Conservation (phyloP, 2,329 filamentous ascomycete species). For the Colletotrichum limetticola region DNA sequence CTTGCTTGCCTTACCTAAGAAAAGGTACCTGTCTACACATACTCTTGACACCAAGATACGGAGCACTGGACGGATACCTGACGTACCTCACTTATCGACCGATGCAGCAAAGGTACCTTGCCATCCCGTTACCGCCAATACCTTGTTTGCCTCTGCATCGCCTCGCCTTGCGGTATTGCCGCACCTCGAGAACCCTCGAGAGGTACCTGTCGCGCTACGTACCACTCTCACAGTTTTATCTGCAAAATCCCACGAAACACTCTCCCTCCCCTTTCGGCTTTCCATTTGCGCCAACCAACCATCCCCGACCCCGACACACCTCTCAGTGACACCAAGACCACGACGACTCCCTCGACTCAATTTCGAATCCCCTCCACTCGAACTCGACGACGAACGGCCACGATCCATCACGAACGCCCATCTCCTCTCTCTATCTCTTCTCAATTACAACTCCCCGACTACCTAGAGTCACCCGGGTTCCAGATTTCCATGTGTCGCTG, state of each 20-base stretch:
- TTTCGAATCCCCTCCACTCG: neutral
- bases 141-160: neutral
- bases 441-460: neutral
- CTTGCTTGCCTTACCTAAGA: neutral
- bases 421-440: neutral
- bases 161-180: neutral
- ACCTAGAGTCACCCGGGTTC: conserved; percentile 15
- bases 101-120: neutral
- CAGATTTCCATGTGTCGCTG: conserved; percentile 34
- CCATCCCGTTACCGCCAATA: neutral
- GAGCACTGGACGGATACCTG: no score
- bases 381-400: conserved; percentile 16
- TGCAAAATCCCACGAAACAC: conserved; percentile 33
- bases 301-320: conserved; percentile 9
- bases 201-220: conserved; percentile 28
- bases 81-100: neutral
- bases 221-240: conserved; percentile 27
- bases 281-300: conserved; percentile 27
- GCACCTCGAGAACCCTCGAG: neutral
- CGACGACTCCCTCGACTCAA: conserved; percentile 25
- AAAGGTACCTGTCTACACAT: no score
- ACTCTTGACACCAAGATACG: no score
- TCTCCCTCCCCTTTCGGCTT: conserved; percentile 27
- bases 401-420: conserved; percentile 5
- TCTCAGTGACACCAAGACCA: neutral